A percentile compares a stretch with the other conserved stretches of the same genome.
Evolutionary conservation across 768 basidiomycete species (phyloP).

Genomic region (Hericium erinaceus): DNA sequence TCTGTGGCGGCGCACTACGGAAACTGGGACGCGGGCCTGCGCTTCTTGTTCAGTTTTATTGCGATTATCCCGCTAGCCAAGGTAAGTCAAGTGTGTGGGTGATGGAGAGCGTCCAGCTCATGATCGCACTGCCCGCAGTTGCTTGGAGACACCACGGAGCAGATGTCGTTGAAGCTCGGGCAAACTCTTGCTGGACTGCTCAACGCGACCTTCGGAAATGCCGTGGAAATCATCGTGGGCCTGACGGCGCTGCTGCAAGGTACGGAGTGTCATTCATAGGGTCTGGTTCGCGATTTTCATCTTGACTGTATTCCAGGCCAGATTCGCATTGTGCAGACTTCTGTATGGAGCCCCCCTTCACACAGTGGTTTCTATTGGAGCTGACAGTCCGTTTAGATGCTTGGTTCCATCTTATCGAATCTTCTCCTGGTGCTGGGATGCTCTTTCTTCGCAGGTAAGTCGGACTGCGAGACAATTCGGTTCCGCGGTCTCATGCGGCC

Average conservation of each 20-base stretch:
- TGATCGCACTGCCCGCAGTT: constrained; percentile 31
- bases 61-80: constrained; percentile 85
- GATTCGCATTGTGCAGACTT: constrained; percentile 86
- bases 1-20: constrained; percentile 53
- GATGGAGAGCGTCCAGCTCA: not conserved
- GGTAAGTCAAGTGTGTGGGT: constrained; percentile 27
- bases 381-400: constrained; percentile 43
- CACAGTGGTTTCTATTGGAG: not conserved
- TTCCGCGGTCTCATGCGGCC: not conserved
- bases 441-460: constrained; percentile 74
- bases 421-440: constrained; percentile 84
- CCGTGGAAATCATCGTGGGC: constrained; percentile 86
- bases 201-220: constrained; percentile 79
- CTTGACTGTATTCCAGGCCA: constrained; percentile 36
- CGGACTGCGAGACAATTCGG: not conserved
- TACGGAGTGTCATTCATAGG: not conserved
- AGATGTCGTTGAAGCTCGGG: constrained; percentile 68
- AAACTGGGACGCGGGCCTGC: constrained; percentile 68
- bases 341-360: constrained; percentile 36
- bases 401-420: constrained; percentile 89
- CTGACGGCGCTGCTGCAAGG: constrained; percentile 54
- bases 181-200: constrained; percentile 81
- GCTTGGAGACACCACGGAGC: constrained; percentile 76
- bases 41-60: constrained; percentile 67
- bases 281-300: too few relatives aligned